Evolutionary conservation across 2,329 filamentous ascomycete genomes (phyloP).

Genomic region (Aspergillus felis): DNA sequence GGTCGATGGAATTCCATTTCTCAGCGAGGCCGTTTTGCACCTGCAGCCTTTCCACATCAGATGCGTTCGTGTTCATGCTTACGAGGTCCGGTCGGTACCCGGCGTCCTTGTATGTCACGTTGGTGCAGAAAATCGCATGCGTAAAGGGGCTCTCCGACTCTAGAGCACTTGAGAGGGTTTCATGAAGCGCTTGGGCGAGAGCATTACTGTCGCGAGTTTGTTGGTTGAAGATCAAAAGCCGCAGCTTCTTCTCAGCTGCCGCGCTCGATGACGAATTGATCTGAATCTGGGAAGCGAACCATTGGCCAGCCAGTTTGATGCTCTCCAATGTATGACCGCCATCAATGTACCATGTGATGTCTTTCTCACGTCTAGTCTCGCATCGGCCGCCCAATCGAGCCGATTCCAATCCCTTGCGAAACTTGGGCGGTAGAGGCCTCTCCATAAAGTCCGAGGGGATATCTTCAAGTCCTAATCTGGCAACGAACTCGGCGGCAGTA

Average conservation of each 20-base stretch:
- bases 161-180: conserved; percentile 47
- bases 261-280: conserved; percentile 31
- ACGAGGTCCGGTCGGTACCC: conserved; percentile 63
- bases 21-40: conserved; percentile 66
- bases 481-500: conserved; percentile 39
- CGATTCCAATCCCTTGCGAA: conserved; percentile 61
- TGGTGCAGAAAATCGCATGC: conserved; percentile 76
- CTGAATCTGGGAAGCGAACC: conserved; percentile 62
- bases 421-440: conserved; percentile 54
- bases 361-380: conserved; percentile 59
- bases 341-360: conserved; percentile 74
- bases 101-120: conserved; percentile 60
- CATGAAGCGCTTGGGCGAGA: conserved; percentile 61
- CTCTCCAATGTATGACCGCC: conserved; percentile 86
- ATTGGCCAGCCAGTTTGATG: conserved; percentile 68
- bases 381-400: conserved; percentile 73
- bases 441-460: conserved; percentile 37
- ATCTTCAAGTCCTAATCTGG: conserved; percentile 29
- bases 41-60: conserved; percentile 54
- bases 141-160: conserved; percentile 54
- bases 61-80: conserved; percentile 57
- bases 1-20: conserved; percentile 56
- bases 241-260: conserved; percentile 34
- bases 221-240: conserved; percentile 85
- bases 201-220: conserved; percentile 72